Percentiles rank a stretch among this genome's conserved stretches.
Evolutionary conservation across 202 grass and related monocot genomes (phyloP).

Genomic region (Zoysia matrella): DNA sequence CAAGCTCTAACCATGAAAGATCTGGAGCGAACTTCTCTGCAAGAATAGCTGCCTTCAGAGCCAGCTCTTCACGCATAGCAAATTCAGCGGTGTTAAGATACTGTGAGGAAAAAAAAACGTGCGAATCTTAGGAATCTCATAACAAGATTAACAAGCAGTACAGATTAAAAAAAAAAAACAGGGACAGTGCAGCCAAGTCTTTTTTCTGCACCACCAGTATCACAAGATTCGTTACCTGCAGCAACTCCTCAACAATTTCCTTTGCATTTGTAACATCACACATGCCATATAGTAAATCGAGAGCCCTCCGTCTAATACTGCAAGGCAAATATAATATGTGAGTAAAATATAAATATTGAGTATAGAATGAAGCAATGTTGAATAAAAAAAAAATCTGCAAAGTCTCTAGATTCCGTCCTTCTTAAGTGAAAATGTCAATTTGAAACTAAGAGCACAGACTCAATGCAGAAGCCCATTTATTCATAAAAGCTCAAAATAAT

Average conservation of each 20-base stretch:
- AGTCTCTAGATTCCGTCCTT: slow-evolving; percentile 22
- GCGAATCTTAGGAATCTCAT: slow-evolving; percentile 18
- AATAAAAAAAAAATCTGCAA: background rate
- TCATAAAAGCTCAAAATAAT: slow-evolving; percentile 3
- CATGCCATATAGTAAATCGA: slow-evolving; percentile 99
- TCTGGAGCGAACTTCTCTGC: slow-evolving; percentile 99
- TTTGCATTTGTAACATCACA: slow-evolving; percentile 99
- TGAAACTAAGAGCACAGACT: background rate
- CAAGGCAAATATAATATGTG: slow-evolving; percentile 26
- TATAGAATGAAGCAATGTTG: slow-evolving; percentile 4
- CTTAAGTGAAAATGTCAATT: background rate
- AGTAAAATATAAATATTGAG: slow-evolving; percentile 40
- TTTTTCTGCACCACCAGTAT: slow-evolving; percentile 48
- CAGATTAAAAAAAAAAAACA: background rate
- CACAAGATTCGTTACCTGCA: slow-evolving; percentile 71
- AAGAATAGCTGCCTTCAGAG: slow-evolving; percentile 95
- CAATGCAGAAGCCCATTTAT: background rate
- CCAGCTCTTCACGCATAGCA: slow-evolving; percentile 94
- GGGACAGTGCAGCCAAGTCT: slow-evolving; percentile 62
- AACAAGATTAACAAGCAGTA: slow-evolving; percentile 1
- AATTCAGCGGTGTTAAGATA: slow-evolving; percentile 99
- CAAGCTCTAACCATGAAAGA: slow-evolving; percentile 83
- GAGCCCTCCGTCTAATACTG: slow-evolving; percentile 98
- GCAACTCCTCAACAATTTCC: slow-evolving; percentile 98
- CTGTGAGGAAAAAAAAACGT: slow-evolving; percentile 50